These are phyloP conservation scores for Euphorbia schlechtendalii DNA, from an alignment of 441 rosid species.

Conservation along the genomic window DNA sequence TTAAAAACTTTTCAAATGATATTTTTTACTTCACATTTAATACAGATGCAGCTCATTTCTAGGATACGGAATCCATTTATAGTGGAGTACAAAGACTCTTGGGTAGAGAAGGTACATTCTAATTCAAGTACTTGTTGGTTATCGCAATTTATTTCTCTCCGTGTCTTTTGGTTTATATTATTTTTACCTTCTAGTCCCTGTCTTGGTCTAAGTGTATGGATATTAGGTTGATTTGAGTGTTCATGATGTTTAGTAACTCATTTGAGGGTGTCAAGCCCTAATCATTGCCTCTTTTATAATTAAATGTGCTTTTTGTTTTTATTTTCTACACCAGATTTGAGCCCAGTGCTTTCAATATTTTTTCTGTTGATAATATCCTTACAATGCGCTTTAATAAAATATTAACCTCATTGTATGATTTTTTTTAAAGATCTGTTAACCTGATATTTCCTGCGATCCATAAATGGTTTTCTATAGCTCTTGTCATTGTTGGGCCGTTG, in stretches of 20 bases:
- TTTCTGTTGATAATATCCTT: neutral
- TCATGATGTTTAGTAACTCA: neutral
- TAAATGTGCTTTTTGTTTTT: neutral
- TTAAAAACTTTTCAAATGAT: constrained; percentile 9
- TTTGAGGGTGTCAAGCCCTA: neutral
- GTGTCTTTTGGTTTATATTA: neutral
- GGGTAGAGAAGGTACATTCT: constrained; percentile 90
- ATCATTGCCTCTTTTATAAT: neutral
- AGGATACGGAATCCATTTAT: constrained; percentile 82
- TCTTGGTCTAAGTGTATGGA: neutral
- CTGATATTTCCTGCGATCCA: neutral
- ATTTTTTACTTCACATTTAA: constrained; percentile 19
- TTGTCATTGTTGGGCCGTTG: no score
- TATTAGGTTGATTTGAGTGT: neutral
- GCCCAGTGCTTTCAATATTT: neutral
- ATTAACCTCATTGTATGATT: neutral
- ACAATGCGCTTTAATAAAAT: neutral
- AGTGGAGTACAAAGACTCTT: constrained; percentile 97
- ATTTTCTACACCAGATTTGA: neutral
- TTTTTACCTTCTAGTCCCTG: neutral
- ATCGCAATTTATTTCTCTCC: neutral
- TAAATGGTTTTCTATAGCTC: neutral
- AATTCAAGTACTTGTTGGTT: neutral
- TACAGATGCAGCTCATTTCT: constrained; percentile 96
- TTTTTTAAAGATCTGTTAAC: neutral